Evolutionary conservation across 768 basidiomycete genomes (phyloP).

Genomic region (Zangia roseola): DNA sequence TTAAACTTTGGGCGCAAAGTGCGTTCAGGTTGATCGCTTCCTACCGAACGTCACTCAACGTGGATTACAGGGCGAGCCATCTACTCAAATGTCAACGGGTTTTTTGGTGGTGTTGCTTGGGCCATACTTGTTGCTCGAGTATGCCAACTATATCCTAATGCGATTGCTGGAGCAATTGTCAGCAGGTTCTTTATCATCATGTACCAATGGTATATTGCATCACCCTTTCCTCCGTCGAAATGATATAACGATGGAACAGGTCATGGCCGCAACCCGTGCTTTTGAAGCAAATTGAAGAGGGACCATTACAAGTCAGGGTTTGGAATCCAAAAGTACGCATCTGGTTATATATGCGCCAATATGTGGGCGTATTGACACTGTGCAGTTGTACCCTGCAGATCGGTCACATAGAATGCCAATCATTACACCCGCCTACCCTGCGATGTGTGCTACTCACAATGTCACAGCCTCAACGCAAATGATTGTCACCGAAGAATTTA

Average conservation of each 20-base stretch:
- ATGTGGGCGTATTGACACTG: background rate
- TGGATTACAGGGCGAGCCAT: conserved; percentile 77
- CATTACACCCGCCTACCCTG: conserved; percentile 97
- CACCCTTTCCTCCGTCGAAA: background rate
- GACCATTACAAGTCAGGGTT: conserved; percentile 87
- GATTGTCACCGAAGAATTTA: conserved; percentile 95
- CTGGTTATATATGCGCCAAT: too few species aligned
- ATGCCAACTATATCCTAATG: conserved; percentile 97
- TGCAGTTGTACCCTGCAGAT: conserved; percentile 85
- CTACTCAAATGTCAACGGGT: conserved; percentile 97
- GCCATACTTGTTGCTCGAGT: conserved; percentile 98
- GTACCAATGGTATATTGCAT: conserved; percentile 84
- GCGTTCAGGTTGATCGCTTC: conserved; percentile 31
- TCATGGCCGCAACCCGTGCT: conserved; percentile 98
- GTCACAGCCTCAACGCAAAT: conserved; percentile 93
- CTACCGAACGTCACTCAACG: conserved; percentile 10
- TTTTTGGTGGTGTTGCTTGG: conserved; percentile 98
- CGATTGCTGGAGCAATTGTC: conserved; percentile 91
- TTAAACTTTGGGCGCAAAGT: conserved; percentile 98
- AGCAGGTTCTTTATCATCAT: conserved; percentile 98
- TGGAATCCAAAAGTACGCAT: conserved; percentile 91
- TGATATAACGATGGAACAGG: conserved; percentile 47
- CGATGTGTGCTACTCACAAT: conserved; percentile 99
- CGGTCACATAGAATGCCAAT: conserved; percentile 98
- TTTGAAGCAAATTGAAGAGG: conserved; percentile 94